These are phyloP conservation scores for Bryum argenteum DNA, from an alignment of 225 moss, liverwort and hornwort genomes.

Conservation along the genomic window DNA sequence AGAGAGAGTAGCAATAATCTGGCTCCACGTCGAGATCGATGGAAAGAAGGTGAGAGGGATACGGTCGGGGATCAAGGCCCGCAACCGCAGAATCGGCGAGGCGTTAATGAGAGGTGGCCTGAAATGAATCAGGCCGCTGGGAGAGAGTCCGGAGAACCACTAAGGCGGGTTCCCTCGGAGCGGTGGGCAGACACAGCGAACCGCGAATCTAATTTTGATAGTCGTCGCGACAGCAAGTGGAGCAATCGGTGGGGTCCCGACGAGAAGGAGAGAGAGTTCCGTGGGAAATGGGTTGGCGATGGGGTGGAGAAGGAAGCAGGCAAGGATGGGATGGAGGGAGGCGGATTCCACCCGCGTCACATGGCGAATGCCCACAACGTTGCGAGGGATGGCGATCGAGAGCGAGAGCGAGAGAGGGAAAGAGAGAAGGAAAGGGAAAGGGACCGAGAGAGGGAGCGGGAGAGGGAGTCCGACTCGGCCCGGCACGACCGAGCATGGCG, in stretches of 20 bases:
- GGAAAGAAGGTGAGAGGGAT: conserved; percentile 77
- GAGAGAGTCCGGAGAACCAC: conserved; percentile 52
- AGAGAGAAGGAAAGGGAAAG: conserved; percentile 35
- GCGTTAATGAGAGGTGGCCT: conserved; percentile 58
- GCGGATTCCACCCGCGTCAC: conserved; percentile 54
- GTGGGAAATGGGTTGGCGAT: conserved; percentile 64
- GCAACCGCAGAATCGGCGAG: conserved; percentile 48
- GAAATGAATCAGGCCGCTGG: conserved; percentile 51
- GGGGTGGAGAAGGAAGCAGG: conserved; percentile 60
- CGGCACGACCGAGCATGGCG: conserved; percentile 73
- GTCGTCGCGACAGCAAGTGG: conserved; percentile 71
- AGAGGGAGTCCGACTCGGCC: conserved; percentile 51
- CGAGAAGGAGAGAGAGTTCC: conserved; percentile 69
- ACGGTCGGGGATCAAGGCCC: conserved; percentile 47
- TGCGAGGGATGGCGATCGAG: conserved; percentile 50
- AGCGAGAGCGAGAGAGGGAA: conserved; percentile 44
- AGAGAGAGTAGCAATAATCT: conserved; percentile 61
- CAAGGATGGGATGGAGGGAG: conserved; percentile 55
- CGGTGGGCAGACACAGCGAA: conserved; percentile 62
- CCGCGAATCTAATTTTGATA: conserved; percentile 71
- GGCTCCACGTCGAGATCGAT: conserved; percentile 66
- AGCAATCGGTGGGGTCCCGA: conserved; percentile 73
- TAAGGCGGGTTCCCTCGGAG: conserved; percentile 52
- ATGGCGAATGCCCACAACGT: conserved; percentile 31
- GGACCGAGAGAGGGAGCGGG: conserved; percentile 37